phyloP scores from a whole-genome alignment of 495 filamentous ascomycete species.

The Sordaria brevicollis region DNA sequence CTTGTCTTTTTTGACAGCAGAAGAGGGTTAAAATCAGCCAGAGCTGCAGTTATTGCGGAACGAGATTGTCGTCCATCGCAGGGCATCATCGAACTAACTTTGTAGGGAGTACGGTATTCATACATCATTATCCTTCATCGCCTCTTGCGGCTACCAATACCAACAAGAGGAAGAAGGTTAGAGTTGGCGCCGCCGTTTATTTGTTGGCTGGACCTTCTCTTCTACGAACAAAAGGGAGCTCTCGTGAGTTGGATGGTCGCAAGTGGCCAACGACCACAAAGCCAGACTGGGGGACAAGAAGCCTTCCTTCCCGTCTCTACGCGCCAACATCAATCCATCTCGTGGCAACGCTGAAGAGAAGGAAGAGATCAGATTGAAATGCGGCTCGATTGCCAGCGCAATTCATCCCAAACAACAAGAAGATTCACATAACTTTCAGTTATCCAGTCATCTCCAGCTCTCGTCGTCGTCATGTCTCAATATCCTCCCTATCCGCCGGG shows the following conservation, averaged over 20 bases:
- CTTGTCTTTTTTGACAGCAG: background rate
- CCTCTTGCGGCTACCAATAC: background rate
- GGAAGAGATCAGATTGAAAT: too few species aligned
- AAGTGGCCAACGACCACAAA: background rate
- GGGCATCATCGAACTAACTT: background rate
- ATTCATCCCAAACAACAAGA: background rate
- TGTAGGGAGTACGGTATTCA: background rate
- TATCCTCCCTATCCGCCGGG: constrained; percentile 9
- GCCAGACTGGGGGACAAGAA: background rate
- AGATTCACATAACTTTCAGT: constrained; percentile 6
- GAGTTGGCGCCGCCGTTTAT: background rate
- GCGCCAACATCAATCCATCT: background rate
- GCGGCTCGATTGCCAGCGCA: background rate
- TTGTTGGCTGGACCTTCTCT: background rate
- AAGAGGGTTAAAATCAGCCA: background rate
- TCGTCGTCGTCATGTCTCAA: constrained; percentile 24
- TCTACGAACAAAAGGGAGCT: background rate
- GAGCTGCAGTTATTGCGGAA: background rate
- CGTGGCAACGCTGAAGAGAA: background rate
- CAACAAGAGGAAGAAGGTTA: background rate
- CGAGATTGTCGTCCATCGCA: background rate
- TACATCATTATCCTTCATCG: background rate
- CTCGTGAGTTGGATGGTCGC: background rate
- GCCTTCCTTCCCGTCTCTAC: background rate
- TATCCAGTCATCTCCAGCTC: background rate